Evolutionary conservation across 176 grass and related monocot genomes (phyloP), one percentile per base, ranked within the genome.

Genomic region (Bromus sterilis): DNA sequence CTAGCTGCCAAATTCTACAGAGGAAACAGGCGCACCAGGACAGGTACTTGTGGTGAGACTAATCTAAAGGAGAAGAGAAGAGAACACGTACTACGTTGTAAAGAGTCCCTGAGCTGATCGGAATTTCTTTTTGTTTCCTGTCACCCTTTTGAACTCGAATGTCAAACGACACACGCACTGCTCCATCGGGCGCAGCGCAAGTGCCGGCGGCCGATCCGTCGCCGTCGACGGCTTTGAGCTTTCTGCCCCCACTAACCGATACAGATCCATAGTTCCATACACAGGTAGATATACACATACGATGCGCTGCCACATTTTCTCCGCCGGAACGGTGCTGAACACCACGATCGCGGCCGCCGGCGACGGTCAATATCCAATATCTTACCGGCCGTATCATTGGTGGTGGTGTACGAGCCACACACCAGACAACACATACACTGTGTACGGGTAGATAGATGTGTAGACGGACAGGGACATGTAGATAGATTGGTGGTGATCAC

Each of bases 231-330:
- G 76, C 84, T 89, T 97, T 94, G 82, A 84, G 84, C 89, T 89
- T 97, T 94, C 85, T 86, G 84, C 89, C 84, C 74, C 89, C 89
- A 94, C 89, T 94, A 89, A 74, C 34, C 78, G 42, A 73, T 81
- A 89, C 82, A 80, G 77, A 79, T 75, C 31, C 12, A 14, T 23
- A 80, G 77, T 74, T 75, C 31, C 12, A 14, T 23, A 69, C 72
- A 86, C 71, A 30, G 46, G 63, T 39, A 26, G 56, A 34, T 14
- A 48, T 23, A 72, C 20, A n/a, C 70, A 25, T 35, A 44, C 53
- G 53, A 48, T 55, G 20, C 69, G 39, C 68, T 48, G 57, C 29
- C 69, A 64, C 41, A 61, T 62, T 60, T 61, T 60, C 28, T 53
- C 49, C 18, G 49, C 49, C 49, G 7, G 37, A 31, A 41, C 55